Conservation (phyloP, 2,329 filamentous ascomycete species). For the Fusarium euwallaceae region DNA sequence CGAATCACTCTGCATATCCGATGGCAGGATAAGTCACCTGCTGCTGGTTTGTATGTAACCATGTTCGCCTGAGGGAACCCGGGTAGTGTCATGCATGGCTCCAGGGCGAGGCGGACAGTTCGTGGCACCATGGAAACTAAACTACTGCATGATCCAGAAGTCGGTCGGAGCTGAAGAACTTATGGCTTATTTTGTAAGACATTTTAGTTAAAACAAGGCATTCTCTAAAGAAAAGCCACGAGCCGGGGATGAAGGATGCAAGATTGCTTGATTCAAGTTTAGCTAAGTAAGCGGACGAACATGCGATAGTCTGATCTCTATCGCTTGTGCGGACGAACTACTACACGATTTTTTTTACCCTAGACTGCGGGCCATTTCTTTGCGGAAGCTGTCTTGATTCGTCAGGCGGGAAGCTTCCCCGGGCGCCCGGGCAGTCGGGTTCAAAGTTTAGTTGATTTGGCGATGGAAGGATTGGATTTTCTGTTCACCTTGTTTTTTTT, state of each 20-base stretch:
- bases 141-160: conserved; percentile 1
- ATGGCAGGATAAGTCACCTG: neutral
- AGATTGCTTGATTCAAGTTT: conserved; percentile 1
- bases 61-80: neutral
- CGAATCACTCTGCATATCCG: neutral
- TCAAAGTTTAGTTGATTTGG: conserved; percentile 23
- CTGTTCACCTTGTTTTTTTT: neutral
- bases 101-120: neutral
- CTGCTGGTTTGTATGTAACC: neutral
- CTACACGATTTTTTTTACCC: conserved; percentile 6
- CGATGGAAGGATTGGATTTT: neutral
- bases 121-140: neutral
- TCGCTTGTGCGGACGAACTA: neutral
- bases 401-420: conserved; percentile 36
- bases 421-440: conserved; percentile 30
- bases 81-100: neutral
- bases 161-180: neutral
- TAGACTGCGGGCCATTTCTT: conserved; percentile 7
- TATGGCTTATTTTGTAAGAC: neutral
- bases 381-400: conserved; percentile 20
- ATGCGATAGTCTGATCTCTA: neutral
- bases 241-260: conserved; percentile 14
- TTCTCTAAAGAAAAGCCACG: neutral
- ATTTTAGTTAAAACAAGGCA: conserved; percentile 6
- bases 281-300: conserved; percentile 3